Conservation (phyloP, 805 yeast species). For the Yarrowia keelungensis region DNA sequence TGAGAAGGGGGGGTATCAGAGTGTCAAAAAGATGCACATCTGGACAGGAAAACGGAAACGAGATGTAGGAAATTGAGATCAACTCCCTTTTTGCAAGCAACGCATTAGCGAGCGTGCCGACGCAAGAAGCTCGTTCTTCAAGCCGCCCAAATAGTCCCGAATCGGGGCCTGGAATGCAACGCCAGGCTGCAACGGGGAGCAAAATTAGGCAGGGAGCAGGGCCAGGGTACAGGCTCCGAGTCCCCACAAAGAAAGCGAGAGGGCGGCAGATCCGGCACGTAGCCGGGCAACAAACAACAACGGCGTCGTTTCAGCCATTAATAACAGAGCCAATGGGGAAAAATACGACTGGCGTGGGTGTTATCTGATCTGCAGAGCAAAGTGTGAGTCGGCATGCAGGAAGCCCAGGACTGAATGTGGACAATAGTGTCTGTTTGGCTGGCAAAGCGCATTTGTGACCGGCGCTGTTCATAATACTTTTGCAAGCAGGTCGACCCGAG, state of each 20-base stretch:
- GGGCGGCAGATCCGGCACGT: slow-evolving; percentile 16
- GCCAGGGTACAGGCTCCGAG: neutral
- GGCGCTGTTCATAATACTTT: neutral
- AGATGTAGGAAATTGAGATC: neutral
- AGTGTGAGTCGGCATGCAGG: neutral
- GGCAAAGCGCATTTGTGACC: neutral
- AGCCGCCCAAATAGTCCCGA: slow-evolving; percentile 8
- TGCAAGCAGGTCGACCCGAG: slow-evolving; percentile 18
- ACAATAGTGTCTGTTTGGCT: neutral
- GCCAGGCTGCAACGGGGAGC: neutral
- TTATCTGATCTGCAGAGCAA: slow-evolving; percentile 19
- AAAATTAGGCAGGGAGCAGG: neutral
- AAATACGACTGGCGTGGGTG: slow-evolving; percentile 4
- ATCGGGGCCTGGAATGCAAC: slow-evolving; percentile 17
- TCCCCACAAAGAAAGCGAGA: neutral
- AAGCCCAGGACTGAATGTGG: neutral
- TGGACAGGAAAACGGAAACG: too few relatives aligned
- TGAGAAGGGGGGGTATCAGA: too few relatives aligned
- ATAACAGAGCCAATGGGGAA: neutral
- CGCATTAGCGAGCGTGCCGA: slow-evolving; percentile 4
- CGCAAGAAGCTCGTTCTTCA: neutral
- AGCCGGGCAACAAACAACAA: slow-evolving; percentile 1
- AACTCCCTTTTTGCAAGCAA: neutral
- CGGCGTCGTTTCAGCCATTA: neutral
- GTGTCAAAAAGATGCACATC: neutral